Percentiles rank a stretch among this genome's conserved stretches.
Conservation (phyloP, 2,329 filamentous ascomycete genomes). For the Fusarium proliferatum region DNA sequence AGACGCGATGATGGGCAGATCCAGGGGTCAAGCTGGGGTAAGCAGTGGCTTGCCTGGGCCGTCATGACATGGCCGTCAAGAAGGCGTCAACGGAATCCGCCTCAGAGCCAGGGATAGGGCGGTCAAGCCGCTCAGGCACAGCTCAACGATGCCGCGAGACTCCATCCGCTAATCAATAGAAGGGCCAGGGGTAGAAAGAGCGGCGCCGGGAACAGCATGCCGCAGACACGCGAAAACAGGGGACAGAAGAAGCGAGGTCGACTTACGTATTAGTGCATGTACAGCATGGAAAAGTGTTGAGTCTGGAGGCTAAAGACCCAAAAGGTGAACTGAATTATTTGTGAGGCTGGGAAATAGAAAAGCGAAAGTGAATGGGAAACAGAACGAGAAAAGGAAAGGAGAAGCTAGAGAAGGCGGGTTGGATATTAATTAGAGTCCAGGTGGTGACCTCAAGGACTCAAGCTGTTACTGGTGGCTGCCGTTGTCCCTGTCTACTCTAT, state of each 20-base stretch:
- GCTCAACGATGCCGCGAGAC: slow-evolving; percentile 29
- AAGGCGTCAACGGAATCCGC: slow-evolving; percentile 16
- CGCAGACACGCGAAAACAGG: slow-evolving; percentile 36
- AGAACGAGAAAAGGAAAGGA: neutral
- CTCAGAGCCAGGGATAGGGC: slow-evolving; percentile 25
- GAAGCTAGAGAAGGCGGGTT: slow-evolving; percentile 14
- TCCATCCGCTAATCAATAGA: slow-evolving; percentile 36
- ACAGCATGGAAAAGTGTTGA: slow-evolving; percentile 28
- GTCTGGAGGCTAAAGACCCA: neutral
- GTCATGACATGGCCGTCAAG: slow-evolving; percentile 17
- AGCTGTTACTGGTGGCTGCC: slow-evolving; percentile 12
- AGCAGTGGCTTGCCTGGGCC: slow-evolving; percentile 24
- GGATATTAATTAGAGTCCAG: slow-evolving; percentile 13
- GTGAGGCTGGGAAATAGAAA: slow-evolving; percentile 22
- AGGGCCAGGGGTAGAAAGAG: slow-evolving; percentile 28
- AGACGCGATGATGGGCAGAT: slow-evolving; percentile 41
- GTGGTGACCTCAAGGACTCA: slow-evolving; percentile 27
- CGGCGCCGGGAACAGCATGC: slow-evolving; percentile 27
- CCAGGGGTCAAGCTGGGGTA: slow-evolving; percentile 39
- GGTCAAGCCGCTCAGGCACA: slow-evolving; percentile 37
- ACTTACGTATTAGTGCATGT: slow-evolving; percentile 37
- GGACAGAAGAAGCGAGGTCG: slow-evolving; percentile 21
- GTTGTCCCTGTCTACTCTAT: slow-evolving; percentile 19
- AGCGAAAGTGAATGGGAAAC: neutral
- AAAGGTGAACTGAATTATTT: neutral